phyloP scores from a whole-genome alignment of 139 green algal genomes.

The Chlorella sorokiniana region DNA sequence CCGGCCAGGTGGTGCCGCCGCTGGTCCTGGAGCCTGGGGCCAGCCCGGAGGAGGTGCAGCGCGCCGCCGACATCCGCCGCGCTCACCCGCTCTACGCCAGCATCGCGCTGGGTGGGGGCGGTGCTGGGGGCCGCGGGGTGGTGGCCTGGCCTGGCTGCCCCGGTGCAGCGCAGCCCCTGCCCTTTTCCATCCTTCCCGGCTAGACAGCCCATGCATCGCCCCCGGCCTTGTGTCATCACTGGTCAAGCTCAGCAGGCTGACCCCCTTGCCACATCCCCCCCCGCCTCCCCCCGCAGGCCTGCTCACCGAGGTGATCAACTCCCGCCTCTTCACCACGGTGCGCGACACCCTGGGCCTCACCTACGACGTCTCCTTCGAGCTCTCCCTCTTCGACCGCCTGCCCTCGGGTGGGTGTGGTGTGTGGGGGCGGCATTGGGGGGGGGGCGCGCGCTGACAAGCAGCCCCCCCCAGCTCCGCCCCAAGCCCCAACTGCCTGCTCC shows the following conservation, averaged over 20 bases:
- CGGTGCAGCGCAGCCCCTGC: too few species aligned
- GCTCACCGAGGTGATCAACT: constrained; percentile 95
- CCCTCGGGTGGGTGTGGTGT: constrained; percentile 10
- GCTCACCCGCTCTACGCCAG: constrained; percentile 89
- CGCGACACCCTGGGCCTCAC: constrained; percentile 95
- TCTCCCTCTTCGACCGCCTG: constrained; percentile 79
- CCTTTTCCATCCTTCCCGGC: too few species aligned
- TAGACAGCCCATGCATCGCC: neutral
- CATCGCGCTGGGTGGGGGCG: constrained; percentile 58
- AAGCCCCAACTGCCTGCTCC: too few species aligned
- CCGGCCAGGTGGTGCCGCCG: constrained; percentile 34
- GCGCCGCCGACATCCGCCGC: constrained; percentile 54
- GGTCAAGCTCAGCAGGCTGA: neutral
- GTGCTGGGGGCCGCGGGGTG: neutral
- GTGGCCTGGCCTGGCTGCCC: neutral
- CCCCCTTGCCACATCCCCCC: constrained; percentile 35
- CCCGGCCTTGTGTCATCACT: too few species aligned
- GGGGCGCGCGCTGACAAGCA: too few species aligned
- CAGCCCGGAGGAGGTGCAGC: constrained; percentile 19
- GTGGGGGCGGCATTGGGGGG: too few species aligned
- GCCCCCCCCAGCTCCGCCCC: too few species aligned
- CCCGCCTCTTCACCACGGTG: constrained; percentile 94
- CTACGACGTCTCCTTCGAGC: constrained; percentile 98
- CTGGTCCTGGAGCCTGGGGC: constrained; percentile 10
- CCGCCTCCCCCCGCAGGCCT: constrained; percentile 45